A percentile compares a stretch with the other conserved stretches of the same genome.
These are phyloP conservation scores for Penicillium samsonianum DNA, from an alignment of 495 filamentous ascomycete species.

Conservation along the genomic window DNA sequence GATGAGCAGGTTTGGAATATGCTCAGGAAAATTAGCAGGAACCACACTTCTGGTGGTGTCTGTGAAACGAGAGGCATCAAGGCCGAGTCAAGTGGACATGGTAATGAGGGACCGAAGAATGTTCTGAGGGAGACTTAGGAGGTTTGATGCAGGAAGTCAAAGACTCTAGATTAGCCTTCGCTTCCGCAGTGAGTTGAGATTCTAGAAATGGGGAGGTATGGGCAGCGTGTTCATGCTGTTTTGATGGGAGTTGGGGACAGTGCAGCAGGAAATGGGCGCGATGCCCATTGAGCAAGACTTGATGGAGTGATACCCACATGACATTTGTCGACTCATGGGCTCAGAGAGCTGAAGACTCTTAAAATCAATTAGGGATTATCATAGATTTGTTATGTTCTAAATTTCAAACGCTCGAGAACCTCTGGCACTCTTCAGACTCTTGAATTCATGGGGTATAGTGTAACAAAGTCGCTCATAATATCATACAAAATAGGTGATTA, in stretches of 20 bases:
- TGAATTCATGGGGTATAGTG: conserved; percentile 11
- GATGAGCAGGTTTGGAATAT: background rate
- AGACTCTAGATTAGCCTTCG: background rate
- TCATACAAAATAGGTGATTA: conserved; percentile 11
- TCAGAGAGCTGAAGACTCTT: background rate
- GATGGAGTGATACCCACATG: too few species aligned
- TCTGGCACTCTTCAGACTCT: background rate
- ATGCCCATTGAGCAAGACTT: background rate
- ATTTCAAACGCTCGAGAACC: background rate
- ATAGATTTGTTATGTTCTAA: background rate
- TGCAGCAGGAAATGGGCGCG: background rate
- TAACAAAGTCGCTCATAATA: conserved; percentile 10
- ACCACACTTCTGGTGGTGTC: background rate
- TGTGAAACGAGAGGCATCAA: background rate
- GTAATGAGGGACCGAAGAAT: background rate
- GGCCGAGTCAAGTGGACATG: background rate
- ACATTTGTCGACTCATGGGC: background rate
- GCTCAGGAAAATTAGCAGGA: background rate
- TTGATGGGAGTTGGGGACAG: background rate
- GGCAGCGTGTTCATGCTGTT: background rate
- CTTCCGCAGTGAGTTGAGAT: background rate
- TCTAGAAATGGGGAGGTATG: background rate
- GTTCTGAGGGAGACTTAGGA: background rate
- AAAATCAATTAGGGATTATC: background rate
- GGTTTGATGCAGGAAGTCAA: background rate